Base-by-base conservation (phyloP, 1,284 basidiomycete genomes). In the Trichosporon sp. region DNA sequence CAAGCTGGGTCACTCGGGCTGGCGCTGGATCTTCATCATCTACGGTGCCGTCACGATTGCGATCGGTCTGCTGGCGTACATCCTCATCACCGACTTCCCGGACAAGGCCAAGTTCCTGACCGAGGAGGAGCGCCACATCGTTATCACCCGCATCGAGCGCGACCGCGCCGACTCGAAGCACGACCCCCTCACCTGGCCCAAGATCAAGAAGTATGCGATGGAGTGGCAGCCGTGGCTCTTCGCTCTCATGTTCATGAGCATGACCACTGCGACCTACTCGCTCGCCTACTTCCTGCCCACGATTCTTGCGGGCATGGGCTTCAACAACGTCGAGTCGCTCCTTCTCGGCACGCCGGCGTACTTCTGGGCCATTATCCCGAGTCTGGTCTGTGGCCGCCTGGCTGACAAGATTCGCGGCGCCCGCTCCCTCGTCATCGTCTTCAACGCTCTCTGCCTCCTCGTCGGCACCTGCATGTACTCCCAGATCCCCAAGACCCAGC, bases 161-260 rank as follows among this genome's bases (percentile, higher is more conserved):
- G 65, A 66, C 65, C 65, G 65, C 19, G 44, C 75, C 32, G 82
- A 83, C 69, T 72, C 80, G 27, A 70, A 71, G 23, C 73, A 74
- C 32, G 82, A 83, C 65, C 33, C 70, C 2, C 69, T 82, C 23
- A 80, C 80, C 21, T 63, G 65, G 64, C 25, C 52, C 29, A 81
- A 80, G 67, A 56, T 76, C 32, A 4, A 9, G 16, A 58, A 64
- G 59, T 80, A 83, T 69, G 56, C 75, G 9, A 11, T 16, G 10
- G 79, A 82, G 69, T 65, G 73, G 64, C 81, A 81, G 74, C 68
- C 81, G 4, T 83, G 82, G 82, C 63, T 71, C 6, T 83, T 80
- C 58, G 81, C 76, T 10, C 70, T 82, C 61, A 72, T 80, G 69
- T 81, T 82, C 71, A 70, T 74, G 59, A 63, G 69, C n/a, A 66